These are phyloP conservation scores for Starmerella geochares DNA, from an alignment of 805 yeast species.

Conservation along the genomic window DNA sequence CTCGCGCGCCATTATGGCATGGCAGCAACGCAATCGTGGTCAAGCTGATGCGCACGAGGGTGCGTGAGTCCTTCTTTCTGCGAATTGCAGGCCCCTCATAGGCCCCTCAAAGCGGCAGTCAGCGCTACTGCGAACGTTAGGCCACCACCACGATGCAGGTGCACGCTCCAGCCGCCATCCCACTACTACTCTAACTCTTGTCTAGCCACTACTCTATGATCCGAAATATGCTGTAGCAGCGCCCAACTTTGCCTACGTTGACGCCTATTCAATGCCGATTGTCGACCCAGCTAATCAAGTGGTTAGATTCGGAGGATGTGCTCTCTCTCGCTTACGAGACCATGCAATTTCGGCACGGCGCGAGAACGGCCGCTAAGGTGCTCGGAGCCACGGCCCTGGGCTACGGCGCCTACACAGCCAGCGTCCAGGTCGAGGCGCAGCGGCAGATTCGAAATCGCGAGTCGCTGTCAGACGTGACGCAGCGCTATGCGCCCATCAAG, in stretches of 20 bases:
- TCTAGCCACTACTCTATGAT: too few relatives aligned
- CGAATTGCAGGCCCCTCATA: too few relatives aligned
- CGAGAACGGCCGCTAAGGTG: constrained; percentile 1
- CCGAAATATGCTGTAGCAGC: too few relatives aligned
- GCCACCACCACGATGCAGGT: too few relatives aligned
- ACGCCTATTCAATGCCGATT: too few relatives aligned
- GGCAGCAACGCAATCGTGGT: constrained; percentile 21
- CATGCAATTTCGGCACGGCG: constrained; percentile 4
- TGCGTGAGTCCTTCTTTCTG: background rate
- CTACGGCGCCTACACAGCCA: constrained; percentile 22
- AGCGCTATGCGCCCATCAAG: constrained; percentile 24
- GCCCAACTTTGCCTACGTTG: too few relatives aligned
- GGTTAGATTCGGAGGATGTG: too few relatives aligned
- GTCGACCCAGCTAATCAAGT: too few relatives aligned
- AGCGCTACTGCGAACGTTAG: too few relatives aligned
- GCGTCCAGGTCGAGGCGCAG: constrained; percentile 17
- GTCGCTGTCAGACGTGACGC: constrained; percentile 17
- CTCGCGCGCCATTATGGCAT: constrained; percentile 29
- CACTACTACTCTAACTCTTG: too few relatives aligned
- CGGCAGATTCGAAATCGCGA: constrained; percentile 20
- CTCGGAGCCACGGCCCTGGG: constrained; percentile 17
- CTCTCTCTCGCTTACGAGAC: constrained; percentile 7
- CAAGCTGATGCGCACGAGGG: background rate
- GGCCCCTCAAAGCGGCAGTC: too few relatives aligned
- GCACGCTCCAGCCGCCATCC: too few relatives aligned